These are phyloP conservation scores for Sorghum bicolor DNA, from an alignment of 176 grass and related monocot genomes.

Conservation along the genomic window DNA sequence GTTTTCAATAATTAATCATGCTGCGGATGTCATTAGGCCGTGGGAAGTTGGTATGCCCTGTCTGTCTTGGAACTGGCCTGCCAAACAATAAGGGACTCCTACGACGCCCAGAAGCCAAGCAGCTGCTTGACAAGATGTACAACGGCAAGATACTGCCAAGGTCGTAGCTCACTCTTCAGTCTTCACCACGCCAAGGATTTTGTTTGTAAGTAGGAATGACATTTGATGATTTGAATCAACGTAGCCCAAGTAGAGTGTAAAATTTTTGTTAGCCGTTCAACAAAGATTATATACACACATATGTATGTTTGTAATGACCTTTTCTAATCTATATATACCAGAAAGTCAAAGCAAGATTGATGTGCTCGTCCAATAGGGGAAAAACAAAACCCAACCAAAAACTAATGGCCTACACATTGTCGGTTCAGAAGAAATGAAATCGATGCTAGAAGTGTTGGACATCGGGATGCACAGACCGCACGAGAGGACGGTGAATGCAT, in stretches of 20 bases:
- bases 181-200: neutral
- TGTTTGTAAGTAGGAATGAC: neutral
- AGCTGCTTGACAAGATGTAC: slow-evolving; percentile 92
- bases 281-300: neutral
- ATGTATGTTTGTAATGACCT: neutral
- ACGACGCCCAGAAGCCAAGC: slow-evolving; percentile 68
- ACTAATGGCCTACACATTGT: too few relatives aligned
- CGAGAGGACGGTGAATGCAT: slow-evolving; percentile 10
- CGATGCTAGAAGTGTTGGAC: too few relatives aligned
- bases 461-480: slow-evolving; percentile 36
- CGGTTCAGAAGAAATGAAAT: too few relatives aligned
- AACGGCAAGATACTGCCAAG: slow-evolving; percentile 80
- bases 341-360: neutral
- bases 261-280: neutral
- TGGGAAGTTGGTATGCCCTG: slow-evolving; percentile 84
- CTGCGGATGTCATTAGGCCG: slow-evolving; percentile 43
- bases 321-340: neutral
- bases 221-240: neutral
- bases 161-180: slow-evolving; percentile 18
- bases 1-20: neutral
- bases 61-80: slow-evolving; percentile 86
- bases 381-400: neutral
- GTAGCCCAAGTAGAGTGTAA: neutral
- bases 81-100: slow-evolving; percentile 95
- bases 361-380: too few relatives aligned